phyloP scores from a whole-genome alignment of 169 alveolate species.

The Plasmodium vinckei region DNA sequence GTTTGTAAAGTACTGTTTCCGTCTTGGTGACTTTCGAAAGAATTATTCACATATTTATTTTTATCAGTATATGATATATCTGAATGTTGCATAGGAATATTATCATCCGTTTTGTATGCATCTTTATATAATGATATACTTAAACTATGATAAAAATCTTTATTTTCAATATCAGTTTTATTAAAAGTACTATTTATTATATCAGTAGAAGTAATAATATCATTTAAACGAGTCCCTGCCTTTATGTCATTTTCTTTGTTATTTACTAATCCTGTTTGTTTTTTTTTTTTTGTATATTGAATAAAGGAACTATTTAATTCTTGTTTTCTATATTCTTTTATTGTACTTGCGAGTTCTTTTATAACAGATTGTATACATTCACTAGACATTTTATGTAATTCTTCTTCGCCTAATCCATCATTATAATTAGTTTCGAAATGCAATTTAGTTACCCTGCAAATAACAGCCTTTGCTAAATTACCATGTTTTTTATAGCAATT shows the following conservation, averaged over 20 bases:
- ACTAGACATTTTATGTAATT: constrained; percentile 54
- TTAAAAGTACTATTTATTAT: constrained; percentile 7
- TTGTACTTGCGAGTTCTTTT: constrained; percentile 60
- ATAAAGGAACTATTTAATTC: constrained; percentile 41
- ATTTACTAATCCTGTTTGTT: neutral
- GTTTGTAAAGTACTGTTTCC: neutral
- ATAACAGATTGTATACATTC: constrained; percentile 70
- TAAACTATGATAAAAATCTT: constrained; percentile 21
- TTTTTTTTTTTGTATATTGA: constrained; percentile 1
- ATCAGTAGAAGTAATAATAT: constrained; percentile 6
- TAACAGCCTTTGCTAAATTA: constrained; percentile 68
- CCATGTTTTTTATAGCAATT: constrained; percentile 60
- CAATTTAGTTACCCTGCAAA: constrained; percentile 72
- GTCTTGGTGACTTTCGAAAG: constrained; percentile 1
- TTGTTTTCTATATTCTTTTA: constrained; percentile 62
- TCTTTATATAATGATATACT: constrained; percentile 2
- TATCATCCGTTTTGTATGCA: neutral
- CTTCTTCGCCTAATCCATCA: constrained; percentile 51
- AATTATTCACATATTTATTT: constrained; percentile 4
- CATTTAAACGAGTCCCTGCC: neutral
- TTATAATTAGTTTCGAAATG: constrained; percentile 72
- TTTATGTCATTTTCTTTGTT: neutral
- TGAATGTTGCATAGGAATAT: neutral
- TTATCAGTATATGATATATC: constrained; percentile 1
- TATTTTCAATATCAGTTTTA: neutral